Evolutionary conservation across 441 rosid species (phyloP).

Genomic region (Euphorbia corollata): DNA sequence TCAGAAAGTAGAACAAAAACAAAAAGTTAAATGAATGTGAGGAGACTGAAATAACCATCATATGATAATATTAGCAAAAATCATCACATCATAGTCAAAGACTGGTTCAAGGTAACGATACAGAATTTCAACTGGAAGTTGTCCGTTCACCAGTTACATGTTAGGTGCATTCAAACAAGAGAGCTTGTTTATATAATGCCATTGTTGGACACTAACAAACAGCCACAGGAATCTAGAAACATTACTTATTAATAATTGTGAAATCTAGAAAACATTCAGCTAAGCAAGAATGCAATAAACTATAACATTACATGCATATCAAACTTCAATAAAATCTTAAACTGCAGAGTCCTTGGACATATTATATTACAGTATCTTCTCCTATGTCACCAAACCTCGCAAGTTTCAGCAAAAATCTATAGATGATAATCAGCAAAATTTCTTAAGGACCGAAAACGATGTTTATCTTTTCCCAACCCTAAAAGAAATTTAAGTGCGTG

Average conservation of each 20-base stretch:
- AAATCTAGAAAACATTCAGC: background rate
- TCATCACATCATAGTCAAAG: background rate
- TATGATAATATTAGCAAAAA: background rate
- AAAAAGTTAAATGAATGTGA: background rate
- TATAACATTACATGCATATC: background rate
- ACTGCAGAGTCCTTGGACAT: background rate
- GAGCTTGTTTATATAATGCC: background rate
- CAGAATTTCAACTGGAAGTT: background rate
- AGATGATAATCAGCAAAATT: background rate
- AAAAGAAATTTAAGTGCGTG: too few relatives aligned
- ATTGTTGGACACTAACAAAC: background rate
- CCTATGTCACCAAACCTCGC: background rate
- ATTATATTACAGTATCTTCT: background rate
- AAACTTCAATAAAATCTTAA: background rate
- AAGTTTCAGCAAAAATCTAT: background rate
- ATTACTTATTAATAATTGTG: background rate
- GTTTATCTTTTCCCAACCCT: too few relatives aligned
- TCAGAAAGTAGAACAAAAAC: background rate
- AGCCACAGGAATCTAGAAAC: background rate
- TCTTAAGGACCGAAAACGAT: background rate
- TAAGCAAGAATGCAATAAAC: background rate
- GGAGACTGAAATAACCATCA: background rate
- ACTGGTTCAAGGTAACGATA: background rate
- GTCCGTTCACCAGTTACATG: background rate
- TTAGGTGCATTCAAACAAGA: background rate